A percentile compares a stretch with the other conserved stretches of the same genome.
Conservation (phyloP, 768 basidiomycete species). For the Auriscalpium vulgare region DNA sequence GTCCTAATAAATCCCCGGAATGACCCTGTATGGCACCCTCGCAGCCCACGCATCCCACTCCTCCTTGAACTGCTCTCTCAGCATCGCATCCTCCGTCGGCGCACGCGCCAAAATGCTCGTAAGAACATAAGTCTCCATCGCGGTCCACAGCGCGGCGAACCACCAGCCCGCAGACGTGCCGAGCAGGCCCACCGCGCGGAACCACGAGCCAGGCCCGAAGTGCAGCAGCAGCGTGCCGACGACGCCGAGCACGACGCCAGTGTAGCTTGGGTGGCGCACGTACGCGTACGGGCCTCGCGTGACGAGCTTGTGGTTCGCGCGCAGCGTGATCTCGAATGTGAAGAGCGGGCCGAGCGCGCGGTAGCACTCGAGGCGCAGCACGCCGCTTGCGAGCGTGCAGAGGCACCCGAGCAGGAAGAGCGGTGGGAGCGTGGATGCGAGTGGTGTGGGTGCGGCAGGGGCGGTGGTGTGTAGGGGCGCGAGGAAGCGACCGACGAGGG, state of each 20-base stretch:
- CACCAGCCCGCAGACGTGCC: neutral
- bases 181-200: neutral
- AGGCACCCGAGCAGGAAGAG: constrained; percentile 7
- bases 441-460: neutral
- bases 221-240: constrained; percentile 2
- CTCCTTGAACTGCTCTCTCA: neutral
- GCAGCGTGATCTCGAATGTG: constrained; percentile 15
- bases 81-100: neutral
- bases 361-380: constrained; percentile 21
- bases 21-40: neutral
- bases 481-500: too few species aligned
- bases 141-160: neutral
- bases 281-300: constrained; percentile 14
- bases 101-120: neutral
- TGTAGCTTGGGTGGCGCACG: constrained; percentile 18
- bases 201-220: neutral
- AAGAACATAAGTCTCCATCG: neutral
- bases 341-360: constrained; percentile 12
- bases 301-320: constrained; percentile 10
- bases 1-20: neutral
- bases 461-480: too few species aligned
- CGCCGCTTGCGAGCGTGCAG: constrained; percentile 2
- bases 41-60: neutral
- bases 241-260: constrained; percentile 4
- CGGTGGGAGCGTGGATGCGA: neutral